Base-by-base conservation (phyloP, 768 basidiomycete genomes). In the Chlorophyllum brunneum region DNA sequence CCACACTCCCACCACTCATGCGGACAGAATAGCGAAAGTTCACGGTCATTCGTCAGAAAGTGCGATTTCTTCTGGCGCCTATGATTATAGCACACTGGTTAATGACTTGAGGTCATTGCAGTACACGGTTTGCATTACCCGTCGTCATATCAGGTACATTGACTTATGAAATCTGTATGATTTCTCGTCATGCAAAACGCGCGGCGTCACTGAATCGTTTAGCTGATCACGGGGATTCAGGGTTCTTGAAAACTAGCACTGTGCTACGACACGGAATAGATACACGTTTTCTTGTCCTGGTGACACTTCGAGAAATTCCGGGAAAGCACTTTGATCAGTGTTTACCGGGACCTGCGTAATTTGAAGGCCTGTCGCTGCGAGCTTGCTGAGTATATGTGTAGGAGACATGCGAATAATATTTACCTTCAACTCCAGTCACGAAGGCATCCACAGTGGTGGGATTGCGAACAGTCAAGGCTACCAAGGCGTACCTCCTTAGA, bases 141-240 rank as follows among this genome's bases (percentile, higher is more conserved):
- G 46, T 20, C 68, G 66, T 34, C 71, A 73, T 9, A 34, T 53
- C 5, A 61, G 64, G 50, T 58, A 54, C 5, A 55, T 59, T 39
- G 64, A 63, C 34, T 64, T 62, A 29, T 81, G 77, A 22, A 85
- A 83, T 65, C 75, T 78, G 2, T 77, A 79, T 55, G 75, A 82
- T 18, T 77, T 82, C 55, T 93, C 87, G 89, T 84, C 82, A 42
- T 94, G 92, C 70, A 66, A 68, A 13, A 77, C 74, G 49, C 94
- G 91, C 63, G 89, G 89, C 13, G 68, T 71, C 16, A 74, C 92
- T 46, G 91, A 90, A 56, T 50, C 62, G 16, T 58, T 47, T 11
- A 74, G 70, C 56, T 74, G 61, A 69, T 43, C 5, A 26, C n/a
- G n/a, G n/a, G n/a, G n/a, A 20, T 33, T 33, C 31, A 33, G 7